phyloP scores from a whole-genome alignment of 164 flowering plant genomes.

The Magnolia sinica region DNA sequence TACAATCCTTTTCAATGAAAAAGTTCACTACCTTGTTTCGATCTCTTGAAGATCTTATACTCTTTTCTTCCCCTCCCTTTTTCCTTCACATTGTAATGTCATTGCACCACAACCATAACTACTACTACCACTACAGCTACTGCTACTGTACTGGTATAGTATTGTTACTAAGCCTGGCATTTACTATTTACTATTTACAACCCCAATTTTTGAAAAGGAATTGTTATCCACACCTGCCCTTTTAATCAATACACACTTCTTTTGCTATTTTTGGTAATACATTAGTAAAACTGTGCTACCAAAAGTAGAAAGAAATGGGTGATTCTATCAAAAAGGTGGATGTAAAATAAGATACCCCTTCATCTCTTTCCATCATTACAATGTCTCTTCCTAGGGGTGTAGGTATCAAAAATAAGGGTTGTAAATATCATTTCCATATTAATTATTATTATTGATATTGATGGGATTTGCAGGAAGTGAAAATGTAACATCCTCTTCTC shows the following conservation, averaged over 20 bases:
- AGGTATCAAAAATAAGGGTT: background rate
- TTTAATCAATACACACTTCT: background rate
- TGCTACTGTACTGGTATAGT: too few relatives aligned
- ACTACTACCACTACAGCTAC: too few relatives aligned
- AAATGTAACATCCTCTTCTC: background rate
- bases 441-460: slow-evolving; percentile 1
- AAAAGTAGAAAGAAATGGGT: background rate
- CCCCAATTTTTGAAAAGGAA: too few relatives aligned
- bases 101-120: too few relatives aligned
- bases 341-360: background rate
- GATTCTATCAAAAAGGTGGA: background rate
- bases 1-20: slow-evolving; percentile 6
- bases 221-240: background rate
- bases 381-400: background rate
- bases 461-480: slow-evolving; percentile 14
- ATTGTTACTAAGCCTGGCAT: background rate
- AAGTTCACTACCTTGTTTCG: background rate
- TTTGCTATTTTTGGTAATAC: background rate
- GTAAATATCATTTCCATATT: background rate
- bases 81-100: too few relatives aligned
- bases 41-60: too few relatives aligned
- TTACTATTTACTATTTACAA: background rate
- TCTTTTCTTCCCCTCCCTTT: too few relatives aligned
- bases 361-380: background rate
- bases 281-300: background rate